A percentile compares a stretch with the other conserved stretches of the same genome.
Conservation (phyloP, 805 yeast species). For the Candida adriatica region DNA sequence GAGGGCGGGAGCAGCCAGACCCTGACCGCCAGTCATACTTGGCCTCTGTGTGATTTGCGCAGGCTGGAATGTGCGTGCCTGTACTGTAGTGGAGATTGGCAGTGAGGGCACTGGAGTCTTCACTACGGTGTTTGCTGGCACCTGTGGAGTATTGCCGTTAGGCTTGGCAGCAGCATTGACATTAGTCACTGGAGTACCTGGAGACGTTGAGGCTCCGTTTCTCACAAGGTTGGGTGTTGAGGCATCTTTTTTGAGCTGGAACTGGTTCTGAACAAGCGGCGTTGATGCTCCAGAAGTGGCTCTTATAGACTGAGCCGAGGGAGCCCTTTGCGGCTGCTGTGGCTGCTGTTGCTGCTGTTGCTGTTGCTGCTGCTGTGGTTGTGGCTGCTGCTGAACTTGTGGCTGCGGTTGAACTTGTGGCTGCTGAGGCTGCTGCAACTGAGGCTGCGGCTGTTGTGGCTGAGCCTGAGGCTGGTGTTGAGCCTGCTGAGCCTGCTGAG, state of each 20-base stretch:
- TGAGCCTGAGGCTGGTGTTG: slow-evolving; percentile 10
- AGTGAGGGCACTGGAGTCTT: slow-evolving; percentile 49
- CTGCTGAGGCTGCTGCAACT: slow-evolving; percentile 5
- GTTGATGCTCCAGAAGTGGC: neutral
- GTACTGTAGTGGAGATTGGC: slow-evolving; percentile 64
- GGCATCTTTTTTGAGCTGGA: slow-evolving; percentile 11
- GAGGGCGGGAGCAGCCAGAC: slow-evolving; percentile 60
- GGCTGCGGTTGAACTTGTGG: slow-evolving; percentile 9
- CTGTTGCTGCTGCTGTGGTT: slow-evolving; percentile 17
- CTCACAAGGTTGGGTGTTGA: slow-evolving; percentile 10
- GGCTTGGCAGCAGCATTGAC: slow-evolving; percentile 45
- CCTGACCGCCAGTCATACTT: slow-evolving; percentile 77
- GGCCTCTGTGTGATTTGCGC: slow-evolving; percentile 70
- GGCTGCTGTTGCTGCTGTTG: slow-evolving; percentile 4
- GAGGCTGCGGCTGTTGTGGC: slow-evolving; percentile 20
- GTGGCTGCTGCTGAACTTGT: slow-evolving; percentile 12
- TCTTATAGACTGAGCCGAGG: slow-evolving; percentile 10
- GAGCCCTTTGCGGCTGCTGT: slow-evolving; percentile 13
- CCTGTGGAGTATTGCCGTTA: slow-evolving; percentile 23
- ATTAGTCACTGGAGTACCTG: slow-evolving; percentile 35
- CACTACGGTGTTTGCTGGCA: slow-evolving; percentile 26
- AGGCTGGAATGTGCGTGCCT: slow-evolving; percentile 60
- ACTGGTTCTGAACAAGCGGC: slow-evolving; percentile 7
- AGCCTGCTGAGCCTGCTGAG: slow-evolving; percentile 6
- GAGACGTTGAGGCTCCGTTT: slow-evolving; percentile 22